phyloP scores from a whole-genome alignment of 192 early-diverging fungal genomes.

The Backusella liffmaniae region DNA sequence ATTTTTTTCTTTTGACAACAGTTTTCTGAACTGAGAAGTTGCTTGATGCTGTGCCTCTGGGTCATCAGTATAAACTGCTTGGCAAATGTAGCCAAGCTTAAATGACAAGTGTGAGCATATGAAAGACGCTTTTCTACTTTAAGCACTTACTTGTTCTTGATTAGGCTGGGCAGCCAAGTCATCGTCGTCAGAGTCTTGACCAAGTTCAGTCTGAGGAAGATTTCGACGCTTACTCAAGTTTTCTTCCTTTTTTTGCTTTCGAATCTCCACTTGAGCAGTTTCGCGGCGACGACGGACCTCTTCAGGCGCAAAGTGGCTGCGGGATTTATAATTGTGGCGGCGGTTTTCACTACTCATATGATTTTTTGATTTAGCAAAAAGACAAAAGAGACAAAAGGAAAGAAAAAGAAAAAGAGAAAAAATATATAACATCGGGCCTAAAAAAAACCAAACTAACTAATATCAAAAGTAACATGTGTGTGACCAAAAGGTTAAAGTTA shows the following conservation, averaged over 20 bases:
- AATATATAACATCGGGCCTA: neutral
- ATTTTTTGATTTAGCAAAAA: neutral
- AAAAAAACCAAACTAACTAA: neutral
- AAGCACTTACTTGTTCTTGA: neutral
- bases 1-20: slow-evolving; percentile 91
- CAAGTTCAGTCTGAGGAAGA: slow-evolving; percentile 52
- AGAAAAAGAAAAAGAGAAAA: neutral
- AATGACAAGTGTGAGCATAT: neutral
- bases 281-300: slow-evolving; percentile 92
- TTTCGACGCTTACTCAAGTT: slow-evolving; percentile 91
- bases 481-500: neutral
- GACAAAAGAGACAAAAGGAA: neutral
- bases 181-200: slow-evolving; percentile 82
- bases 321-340: slow-evolving; percentile 83
- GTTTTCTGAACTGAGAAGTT: slow-evolving; percentile 89
- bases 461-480: neutral
- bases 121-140: neutral
- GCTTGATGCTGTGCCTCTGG: slow-evolving; percentile 78
- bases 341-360: slow-evolving; percentile 57
- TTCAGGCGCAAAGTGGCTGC: slow-evolving; percentile 82
- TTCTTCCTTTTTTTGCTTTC: slow-evolving; percentile 96
- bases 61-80: slow-evolving; percentile 74
- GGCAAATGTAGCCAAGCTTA: slow-evolving; percentile 76
- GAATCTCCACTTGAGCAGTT: slow-evolving; percentile 89
- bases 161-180: slow-evolving; percentile 27